Base-by-base conservation (phyloP, 2,329 filamentous ascomycete species). In the Cadophora luteo-olivacea region DNA sequence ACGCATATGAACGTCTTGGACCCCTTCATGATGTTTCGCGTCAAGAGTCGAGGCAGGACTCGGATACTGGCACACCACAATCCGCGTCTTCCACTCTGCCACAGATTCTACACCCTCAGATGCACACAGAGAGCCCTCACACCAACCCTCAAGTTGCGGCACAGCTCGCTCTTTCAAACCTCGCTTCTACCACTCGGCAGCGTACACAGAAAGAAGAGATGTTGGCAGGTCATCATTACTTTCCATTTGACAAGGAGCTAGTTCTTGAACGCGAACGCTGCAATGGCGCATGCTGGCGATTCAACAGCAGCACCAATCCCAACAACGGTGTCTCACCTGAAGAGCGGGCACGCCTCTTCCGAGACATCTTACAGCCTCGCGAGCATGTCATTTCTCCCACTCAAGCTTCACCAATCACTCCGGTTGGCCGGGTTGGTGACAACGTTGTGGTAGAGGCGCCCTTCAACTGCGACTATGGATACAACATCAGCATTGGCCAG, bases 381-480 rank as follows among this genome's bases (percentile, higher is more conserved):
- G 85, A 88, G 61, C 78, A 84, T 51, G 79, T 88, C 62, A 79
- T 88, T 49, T 86, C 88, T n/a, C 86, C 86, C 2, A 83, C 83
- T 6, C 80, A 85, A 73, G 81, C 82, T 49, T 84, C 85, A 57
- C 81, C 85, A 11, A 78, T 86, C 65, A 84, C 84, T 51, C 84
- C 86, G 73, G 77, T 82, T 66, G 92, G 87, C 66, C 86, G 84
- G 29, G 86, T 96, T 5, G 93, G 93, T n/a, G 86, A 89, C 19
- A 88, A 91, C 66, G 91, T 92, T 5, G 84, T 90, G 52, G 91
- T 99, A 32, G 93, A 97, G 76, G 89, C 92, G 2, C 95, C 95
- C 0, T 98, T 99, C 79, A 90, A 86, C 58, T 97, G 95, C 78
- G 94, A 97, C 76, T 97, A 97, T 76, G 96, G 96, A 0, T 98